Evolutionary conservation across 129 eudicot genomes (phyloP).

Genomic region (Scalesia atractyloides): DNA sequence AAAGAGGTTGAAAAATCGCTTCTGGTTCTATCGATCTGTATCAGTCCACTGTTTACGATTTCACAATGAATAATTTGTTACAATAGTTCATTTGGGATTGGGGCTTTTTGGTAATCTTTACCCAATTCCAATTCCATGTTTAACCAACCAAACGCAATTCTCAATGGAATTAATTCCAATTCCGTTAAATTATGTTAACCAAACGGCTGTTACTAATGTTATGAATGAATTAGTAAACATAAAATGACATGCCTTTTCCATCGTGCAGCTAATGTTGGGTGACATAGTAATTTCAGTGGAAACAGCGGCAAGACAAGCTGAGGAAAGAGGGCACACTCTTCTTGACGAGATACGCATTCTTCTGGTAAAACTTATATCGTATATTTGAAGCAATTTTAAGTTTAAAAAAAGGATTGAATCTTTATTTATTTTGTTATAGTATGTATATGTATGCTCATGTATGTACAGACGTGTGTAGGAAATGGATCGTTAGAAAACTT

Average conservation of each 20-base stretch:
- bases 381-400: neutral
- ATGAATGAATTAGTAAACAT: neutral
- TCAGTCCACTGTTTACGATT: too few species aligned
- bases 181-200: too few species aligned
- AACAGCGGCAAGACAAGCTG: constrained; percentile 93
- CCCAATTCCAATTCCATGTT: too few species aligned
- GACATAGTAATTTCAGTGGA: constrained; percentile 90
- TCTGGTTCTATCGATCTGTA: too few species aligned
- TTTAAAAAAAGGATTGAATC: neutral
- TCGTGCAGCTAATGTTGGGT: constrained; percentile 87
- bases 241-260: constrained; percentile 28
- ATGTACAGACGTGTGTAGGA: neutral
- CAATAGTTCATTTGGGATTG: too few species aligned
- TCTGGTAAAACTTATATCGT: constrained; percentile 45
- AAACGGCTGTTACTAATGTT: neutral
- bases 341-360: constrained; percentile 91
- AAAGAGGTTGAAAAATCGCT: too few species aligned
- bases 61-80: too few species aligned
- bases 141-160: too few species aligned
- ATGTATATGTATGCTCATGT: neutral
- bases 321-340: constrained; percentile 88
- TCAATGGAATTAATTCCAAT: too few species aligned
- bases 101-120: too few species aligned
- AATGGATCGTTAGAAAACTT: too few species aligned
- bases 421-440: neutral